A percentile compares a stretch with the other conserved stretches of the same genome.
phyloP scores from a whole-genome alignment of 768 basidiomycete genomes.

The Leccinum arenicola region DNA sequence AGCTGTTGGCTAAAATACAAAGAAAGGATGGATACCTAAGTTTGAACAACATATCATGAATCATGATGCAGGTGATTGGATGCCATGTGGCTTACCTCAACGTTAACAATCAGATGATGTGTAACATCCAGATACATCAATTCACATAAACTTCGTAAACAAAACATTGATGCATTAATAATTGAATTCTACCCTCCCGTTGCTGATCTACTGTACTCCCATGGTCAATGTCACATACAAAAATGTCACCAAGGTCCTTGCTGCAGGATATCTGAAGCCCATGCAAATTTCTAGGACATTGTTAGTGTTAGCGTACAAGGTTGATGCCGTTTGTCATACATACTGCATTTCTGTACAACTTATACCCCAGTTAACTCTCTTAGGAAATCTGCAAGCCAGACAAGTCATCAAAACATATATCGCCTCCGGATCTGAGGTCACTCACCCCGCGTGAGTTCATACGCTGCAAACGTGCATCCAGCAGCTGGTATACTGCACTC shows the following conservation, averaged over 20 bases:
- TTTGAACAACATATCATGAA: too few relatives aligned
- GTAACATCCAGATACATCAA: too few relatives aligned
- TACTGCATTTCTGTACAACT: not conserved
- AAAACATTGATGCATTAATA: too few relatives aligned
- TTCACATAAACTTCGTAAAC: too few relatives aligned
- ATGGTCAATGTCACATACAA: not conserved
- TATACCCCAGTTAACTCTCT: constrained; percentile 26
- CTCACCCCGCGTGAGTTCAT: constrained; percentile 76
- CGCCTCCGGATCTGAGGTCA: not conserved
- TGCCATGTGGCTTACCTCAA: too few relatives aligned
- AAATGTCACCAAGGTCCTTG: not conserved
- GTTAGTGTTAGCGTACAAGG: not conserved
- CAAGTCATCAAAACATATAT: not conserved
- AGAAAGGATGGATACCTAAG: too few relatives aligned
- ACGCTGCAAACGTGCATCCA: constrained; percentile 86
- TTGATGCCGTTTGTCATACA: not conserved
- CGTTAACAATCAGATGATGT: too few relatives aligned
- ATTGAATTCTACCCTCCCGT: not conserved
- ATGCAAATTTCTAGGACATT: not conserved
- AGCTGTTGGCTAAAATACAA: too few relatives aligned
- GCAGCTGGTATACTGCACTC: constrained; percentile 79
- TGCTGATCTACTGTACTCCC: not conserved
- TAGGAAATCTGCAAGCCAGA: constrained; percentile 18
- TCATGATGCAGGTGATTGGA: too few relatives aligned
- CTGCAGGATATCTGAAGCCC: not conserved